Conservation (phyloP, 129 eudicot species). For the Artemisia argyi region DNA sequence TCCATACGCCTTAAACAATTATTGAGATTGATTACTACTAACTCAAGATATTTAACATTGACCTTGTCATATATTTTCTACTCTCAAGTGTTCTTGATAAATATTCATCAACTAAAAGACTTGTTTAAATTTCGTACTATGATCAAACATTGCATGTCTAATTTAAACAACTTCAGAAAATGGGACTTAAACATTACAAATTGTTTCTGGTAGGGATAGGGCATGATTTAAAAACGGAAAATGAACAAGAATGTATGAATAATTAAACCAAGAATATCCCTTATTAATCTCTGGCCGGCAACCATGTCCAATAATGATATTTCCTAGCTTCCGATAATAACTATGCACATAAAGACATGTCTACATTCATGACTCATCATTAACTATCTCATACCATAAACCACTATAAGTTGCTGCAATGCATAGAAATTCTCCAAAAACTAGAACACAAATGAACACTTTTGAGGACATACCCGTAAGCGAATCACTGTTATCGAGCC, state of each 20-base stretch:
- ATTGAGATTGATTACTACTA: neutral
- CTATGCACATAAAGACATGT: slow-evolving; percentile 21
- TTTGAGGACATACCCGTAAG: slow-evolving; percentile 9
- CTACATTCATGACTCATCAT: neutral
- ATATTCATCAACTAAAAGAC: neutral
- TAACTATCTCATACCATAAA: neutral
- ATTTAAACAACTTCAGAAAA: neutral
- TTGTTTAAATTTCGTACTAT: neutral
- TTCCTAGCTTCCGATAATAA: slow-evolving; percentile 29
- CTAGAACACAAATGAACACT: slow-evolving; percentile 28
- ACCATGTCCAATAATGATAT: slow-evolving; percentile 15
- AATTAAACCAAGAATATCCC: slow-evolving; percentile 16
- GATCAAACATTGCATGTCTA: neutral
- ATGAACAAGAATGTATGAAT: neutral
- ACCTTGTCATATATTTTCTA: too few species aligned
- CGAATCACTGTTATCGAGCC: neutral
- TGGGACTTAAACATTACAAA: neutral
- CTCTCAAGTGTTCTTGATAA: too few species aligned
- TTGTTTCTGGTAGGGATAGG: neutral
- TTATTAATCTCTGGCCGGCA: neutral
- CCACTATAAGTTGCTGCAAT: slow-evolving; percentile 15
- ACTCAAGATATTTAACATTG: neutral
- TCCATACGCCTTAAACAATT: neutral
- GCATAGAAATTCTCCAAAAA: neutral
- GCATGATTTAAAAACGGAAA: neutral